Conservation (phyloP, 176 grass and related monocot species). For the Poa annua region DNA sequence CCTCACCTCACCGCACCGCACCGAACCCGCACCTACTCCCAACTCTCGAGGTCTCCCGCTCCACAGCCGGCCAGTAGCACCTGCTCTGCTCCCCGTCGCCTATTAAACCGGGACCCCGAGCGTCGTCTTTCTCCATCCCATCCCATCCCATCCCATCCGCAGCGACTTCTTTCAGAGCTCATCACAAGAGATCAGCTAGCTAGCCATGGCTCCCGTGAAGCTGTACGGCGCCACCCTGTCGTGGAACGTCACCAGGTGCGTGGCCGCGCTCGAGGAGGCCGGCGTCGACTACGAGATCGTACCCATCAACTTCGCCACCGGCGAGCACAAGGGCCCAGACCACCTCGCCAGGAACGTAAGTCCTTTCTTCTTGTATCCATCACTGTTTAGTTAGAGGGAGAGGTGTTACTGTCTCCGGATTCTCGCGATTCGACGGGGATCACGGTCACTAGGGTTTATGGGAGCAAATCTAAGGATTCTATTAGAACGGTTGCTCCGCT, state of each 20-base stretch:
- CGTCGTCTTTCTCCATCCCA: not conserved
- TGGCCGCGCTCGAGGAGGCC: constrained; percentile 55
- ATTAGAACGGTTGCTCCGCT: not conserved
- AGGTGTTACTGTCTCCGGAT: not conserved
- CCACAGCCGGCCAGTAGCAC: not conserved
- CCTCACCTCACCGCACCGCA: not conserved
- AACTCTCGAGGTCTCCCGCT: too few species aligned
- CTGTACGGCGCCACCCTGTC: constrained; percentile 62
- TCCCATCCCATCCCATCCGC: not conserved
- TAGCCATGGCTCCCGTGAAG: constrained; percentile 56
- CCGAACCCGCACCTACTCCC: not conserved
- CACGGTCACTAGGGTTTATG: not conserved
- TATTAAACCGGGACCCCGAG: constrained; percentile 35
- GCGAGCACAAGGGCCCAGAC: constrained; percentile 66
- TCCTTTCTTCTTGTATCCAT: too few species aligned
- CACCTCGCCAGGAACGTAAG: constrained; percentile 68
- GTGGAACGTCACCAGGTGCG: constrained; percentile 60
- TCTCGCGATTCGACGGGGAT: not conserved
- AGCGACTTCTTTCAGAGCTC: not conserved
- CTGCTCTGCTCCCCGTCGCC: not conserved
- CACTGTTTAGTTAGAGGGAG: not conserved
- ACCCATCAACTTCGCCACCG: constrained; percentile 60
- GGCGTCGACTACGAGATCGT: constrained; percentile 68
- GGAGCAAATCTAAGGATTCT: not conserved
- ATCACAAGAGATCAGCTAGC: not conserved